Conservation (phyloP, 1,139 yeast genomes). For the Saccharomyces hybrid region DNA sequence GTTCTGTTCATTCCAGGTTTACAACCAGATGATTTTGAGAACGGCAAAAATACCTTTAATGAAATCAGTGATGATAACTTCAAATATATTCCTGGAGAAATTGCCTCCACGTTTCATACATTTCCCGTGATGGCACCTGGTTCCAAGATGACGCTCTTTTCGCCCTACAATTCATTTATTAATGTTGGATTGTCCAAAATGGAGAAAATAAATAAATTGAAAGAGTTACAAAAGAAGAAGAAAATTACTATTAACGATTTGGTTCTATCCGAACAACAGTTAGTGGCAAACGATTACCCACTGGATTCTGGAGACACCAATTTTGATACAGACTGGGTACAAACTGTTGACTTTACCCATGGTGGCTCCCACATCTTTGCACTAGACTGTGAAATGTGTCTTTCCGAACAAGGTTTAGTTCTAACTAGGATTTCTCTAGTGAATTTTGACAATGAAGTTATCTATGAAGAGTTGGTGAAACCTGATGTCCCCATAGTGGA, state of each 20-base stretch:
- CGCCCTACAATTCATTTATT: conserved; percentile 48
- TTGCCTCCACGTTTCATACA: conserved; percentile 17
- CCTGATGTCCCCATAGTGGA: conserved; percentile 70
- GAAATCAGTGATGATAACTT: conserved; percentile 27
- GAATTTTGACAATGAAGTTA: conserved; percentile 49
- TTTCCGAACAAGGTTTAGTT: conserved; percentile 52
- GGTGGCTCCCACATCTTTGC: conserved; percentile 63
- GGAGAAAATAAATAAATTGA: conserved; percentile 41
- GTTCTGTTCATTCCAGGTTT: conserved; percentile 65
- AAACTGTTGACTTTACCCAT: conserved; percentile 46
- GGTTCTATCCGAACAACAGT: conserved; percentile 39
- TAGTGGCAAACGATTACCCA: conserved; percentile 51
- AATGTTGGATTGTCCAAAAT: conserved; percentile 48
- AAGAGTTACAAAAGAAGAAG: conserved; percentile 30
- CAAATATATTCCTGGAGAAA: conserved; percentile 31
- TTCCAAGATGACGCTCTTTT: conserved; percentile 47
- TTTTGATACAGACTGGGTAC: conserved; percentile 42
- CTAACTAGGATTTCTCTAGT: conserved; percentile 73
- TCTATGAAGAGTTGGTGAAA: conserved; percentile 68
- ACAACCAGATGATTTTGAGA: conserved; percentile 38
- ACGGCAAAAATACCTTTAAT: neutral
- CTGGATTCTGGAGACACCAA: conserved; percentile 37
- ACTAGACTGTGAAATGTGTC: conserved; percentile 91
- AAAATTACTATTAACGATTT: conserved; percentile 50
- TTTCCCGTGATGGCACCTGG: conserved; percentile 48